Conservation (phyloP, 768 basidiomycete species). For the Tephrocybe rancida region DNA sequence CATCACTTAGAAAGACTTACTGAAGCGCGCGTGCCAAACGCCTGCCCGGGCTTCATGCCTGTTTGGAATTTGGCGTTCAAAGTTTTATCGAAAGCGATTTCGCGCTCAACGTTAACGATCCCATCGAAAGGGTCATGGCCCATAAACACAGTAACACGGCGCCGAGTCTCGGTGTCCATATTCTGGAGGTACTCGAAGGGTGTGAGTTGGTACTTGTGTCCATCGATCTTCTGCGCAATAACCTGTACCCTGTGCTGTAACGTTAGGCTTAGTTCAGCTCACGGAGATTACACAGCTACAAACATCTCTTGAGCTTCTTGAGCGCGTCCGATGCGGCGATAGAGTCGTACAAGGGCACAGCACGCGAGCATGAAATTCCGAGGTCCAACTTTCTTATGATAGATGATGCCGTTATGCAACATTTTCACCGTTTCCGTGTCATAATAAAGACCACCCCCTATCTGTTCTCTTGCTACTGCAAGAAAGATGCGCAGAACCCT, state of each 20-base stretch:
- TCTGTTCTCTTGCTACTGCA: no score
- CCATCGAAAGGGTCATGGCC: constrained; percentile 1
- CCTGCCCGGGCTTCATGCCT: background rate
- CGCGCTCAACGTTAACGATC: background rate
- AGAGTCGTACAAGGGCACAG: background rate
- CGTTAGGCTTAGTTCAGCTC: background rate
- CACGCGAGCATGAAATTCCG: background rate
- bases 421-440: no score
- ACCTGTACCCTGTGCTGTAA: background rate
- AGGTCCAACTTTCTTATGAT: background rate
- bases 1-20: no score
- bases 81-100: background rate
- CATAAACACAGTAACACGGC: background rate
- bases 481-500: no score
- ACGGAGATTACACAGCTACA: background rate
- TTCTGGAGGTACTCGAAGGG: constrained; percentile 1
- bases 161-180: constrained; percentile 1
- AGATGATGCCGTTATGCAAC: background rate
- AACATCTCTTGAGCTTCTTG: background rate
- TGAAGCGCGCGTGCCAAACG: background rate
- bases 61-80: background rate
- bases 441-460: no score
- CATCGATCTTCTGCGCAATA: background rate
- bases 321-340: background rate
- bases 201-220: background rate